Base-by-base conservation (phyloP, 352 stramenopile species). In the Hyaloperonospora arabidopsidis region DNA sequence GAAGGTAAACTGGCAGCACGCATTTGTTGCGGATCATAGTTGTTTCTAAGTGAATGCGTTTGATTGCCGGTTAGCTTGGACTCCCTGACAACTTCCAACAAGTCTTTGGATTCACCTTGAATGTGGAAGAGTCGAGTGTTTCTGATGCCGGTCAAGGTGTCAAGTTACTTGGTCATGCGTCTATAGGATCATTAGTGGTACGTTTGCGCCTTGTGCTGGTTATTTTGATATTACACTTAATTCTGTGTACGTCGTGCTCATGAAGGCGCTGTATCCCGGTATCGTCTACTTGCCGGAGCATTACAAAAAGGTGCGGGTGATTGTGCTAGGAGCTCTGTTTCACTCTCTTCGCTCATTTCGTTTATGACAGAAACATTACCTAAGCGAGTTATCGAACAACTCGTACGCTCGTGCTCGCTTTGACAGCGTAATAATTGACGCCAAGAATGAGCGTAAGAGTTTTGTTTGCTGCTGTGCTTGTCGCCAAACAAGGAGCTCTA, bases 391-490 rank as follows among this genome's bases (percentile, higher is more conserved):
- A 28, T 79, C 81, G 6, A 76, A 88, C 60, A 94, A 94, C 49
- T 54, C 69, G 15, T 94, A 74, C 49, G 81, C 84, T 19, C 72
- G 84, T 29, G 81, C 81, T 17, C 79, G 84, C 7, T 94, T 94
- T 47, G 84, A 94, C 66, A 88, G 84, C 65, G 76, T 88, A 15
- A 86, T 94, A 46, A 92, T 94, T 54, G 76, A 94, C 38, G 84
- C 76, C 41, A 90, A 89, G 52, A 77, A 85, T 54, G 76, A 85
- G 47, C 68, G 84, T 93, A 57, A 36, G 73, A 18, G 29, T 35
- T 25, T 25, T 52, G 15, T 25, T 41, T 47, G 15, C 7, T 19
- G 22, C n/a, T 55, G 0, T 7, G 6, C 32, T n/a, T 36, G 49
- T 15, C 38, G n/a, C 22, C 7, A 38, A 21, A n/a, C 2, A 47